A percentile compares a stretch with the other conserved stretches of the same genome.
phyloP scores from a whole-genome alignment of 495 filamentous ascomycete genomes.

The Penicillium lividum region DNA sequence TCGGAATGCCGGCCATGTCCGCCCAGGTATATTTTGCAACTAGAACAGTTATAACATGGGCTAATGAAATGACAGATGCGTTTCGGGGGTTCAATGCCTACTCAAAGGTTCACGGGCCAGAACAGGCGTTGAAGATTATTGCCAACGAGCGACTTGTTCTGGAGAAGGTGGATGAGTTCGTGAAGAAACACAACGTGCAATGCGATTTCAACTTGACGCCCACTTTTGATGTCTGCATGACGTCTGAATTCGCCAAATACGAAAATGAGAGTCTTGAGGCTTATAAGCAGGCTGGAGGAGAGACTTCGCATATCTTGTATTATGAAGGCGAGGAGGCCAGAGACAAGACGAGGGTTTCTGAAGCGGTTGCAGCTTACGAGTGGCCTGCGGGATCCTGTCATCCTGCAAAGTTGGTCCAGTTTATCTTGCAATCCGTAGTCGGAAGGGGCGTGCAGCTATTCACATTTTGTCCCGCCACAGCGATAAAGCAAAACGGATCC shows the following conservation, averaged over 20 bases:
- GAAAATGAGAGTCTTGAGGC: slow-evolving; percentile 28
- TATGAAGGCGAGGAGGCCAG: slow-evolving; percentile 26
- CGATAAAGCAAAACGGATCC: slow-evolving; percentile 14
- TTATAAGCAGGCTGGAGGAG: slow-evolving; percentile 29
- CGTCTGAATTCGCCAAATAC: slow-evolving; percentile 28
- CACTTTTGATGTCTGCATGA: slow-evolving; percentile 38
- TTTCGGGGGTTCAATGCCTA: slow-evolving; percentile 38
- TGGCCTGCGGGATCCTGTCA: slow-evolving; percentile 37
- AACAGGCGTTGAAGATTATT: slow-evolving; percentile 34
- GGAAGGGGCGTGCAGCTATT: slow-evolving; percentile 24
- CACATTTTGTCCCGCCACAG: slow-evolving; percentile 30
- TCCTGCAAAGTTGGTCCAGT: slow-evolving; percentile 35
- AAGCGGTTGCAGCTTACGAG: slow-evolving; percentile 34
- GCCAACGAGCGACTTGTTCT: slow-evolving; percentile 31
- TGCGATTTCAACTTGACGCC: slow-evolving; percentile 34
- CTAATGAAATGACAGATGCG: slow-evolving; percentile 22
- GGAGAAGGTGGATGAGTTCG: slow-evolving; percentile 27
- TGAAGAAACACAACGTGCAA: slow-evolving; percentile 27
- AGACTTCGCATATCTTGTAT: slow-evolving; percentile 28
- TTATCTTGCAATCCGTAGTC: slow-evolving; percentile 26
- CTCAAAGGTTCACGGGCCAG: slow-evolving; percentile 28
- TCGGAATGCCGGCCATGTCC: slow-evolving; percentile 36
- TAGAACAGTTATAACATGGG: neutral
- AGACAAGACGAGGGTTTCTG: slow-evolving; percentile 23
- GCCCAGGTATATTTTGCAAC: slow-evolving; percentile 25